Percentiles rank a stretch among this genome's conserved stretches.
Conservation (phyloP, 192 early-diverging fungal species). For the Podila epigama region DNA sequence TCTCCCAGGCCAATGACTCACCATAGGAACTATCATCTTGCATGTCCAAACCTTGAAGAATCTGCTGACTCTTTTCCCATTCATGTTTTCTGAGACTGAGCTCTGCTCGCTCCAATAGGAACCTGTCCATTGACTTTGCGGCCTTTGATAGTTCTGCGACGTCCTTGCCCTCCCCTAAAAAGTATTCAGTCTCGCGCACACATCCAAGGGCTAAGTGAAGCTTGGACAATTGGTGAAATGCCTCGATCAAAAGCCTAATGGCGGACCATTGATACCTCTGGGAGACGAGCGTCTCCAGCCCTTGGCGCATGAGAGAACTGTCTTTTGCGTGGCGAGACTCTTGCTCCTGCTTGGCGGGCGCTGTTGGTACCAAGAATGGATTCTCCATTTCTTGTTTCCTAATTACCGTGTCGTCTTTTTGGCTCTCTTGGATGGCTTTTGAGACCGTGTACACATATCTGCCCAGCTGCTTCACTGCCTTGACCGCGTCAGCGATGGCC, state of each 20-base stretch:
- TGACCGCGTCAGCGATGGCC: constrained; percentile 47
- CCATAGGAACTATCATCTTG: constrained; percentile 7
- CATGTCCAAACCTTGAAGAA: constrained; percentile 47
- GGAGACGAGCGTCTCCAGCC: constrained; percentile 12
- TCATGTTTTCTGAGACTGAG: constrained; percentile 55
- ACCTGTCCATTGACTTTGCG: constrained; percentile 40
- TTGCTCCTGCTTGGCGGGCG: neutral
- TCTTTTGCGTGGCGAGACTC: neutral
- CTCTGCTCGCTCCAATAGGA: constrained; percentile 63
- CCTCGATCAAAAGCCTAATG: constrained; percentile 51
- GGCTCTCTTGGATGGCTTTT: constrained; percentile 7
- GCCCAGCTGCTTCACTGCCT: constrained; percentile 38
- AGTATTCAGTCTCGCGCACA: constrained; percentile 67
- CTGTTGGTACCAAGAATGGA: constrained; percentile 20
- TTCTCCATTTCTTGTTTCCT: constrained; percentile 15
- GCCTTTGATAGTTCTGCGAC: constrained; percentile 57
- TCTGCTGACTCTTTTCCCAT: constrained; percentile 53
- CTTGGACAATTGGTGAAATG: constrained; percentile 55
- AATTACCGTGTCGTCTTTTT: constrained; percentile 11
- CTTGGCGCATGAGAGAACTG: constrained; percentile 9
- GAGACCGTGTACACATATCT: constrained; percentile 45
- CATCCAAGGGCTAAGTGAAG: constrained; percentile 67
- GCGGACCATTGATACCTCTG: constrained; percentile 32
- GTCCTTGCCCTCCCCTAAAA: constrained; percentile 61
- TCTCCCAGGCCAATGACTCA: constrained; percentile 14